These are phyloP conservation scores for Lepraria neglecta DNA, from an alignment of 495 filamentous ascomycete species.

Conservation along the genomic window DNA sequence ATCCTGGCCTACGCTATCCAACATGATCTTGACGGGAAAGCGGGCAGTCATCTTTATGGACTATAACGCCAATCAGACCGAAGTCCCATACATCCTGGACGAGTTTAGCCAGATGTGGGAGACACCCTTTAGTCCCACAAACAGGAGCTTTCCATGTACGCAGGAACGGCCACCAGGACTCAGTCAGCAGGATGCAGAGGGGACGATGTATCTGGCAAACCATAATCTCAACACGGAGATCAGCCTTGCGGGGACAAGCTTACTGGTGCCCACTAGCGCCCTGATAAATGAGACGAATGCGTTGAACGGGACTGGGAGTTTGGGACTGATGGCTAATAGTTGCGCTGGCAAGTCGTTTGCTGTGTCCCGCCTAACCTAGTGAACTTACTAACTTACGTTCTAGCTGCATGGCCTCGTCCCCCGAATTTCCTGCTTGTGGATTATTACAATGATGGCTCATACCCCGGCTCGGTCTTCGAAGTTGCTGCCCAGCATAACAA, in stretches of 20 bases:
- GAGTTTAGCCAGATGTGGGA: slow-evolving; percentile 64
- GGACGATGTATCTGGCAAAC: slow-evolving; percentile 80
- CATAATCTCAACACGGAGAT: slow-evolving; percentile 83
- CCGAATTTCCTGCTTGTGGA: slow-evolving; percentile 89
- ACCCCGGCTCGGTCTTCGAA: slow-evolving; percentile 80
- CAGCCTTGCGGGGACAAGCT: slow-evolving; percentile 47
- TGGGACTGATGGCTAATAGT: slow-evolving; percentile 60
- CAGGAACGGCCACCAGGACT: slow-evolving; percentile 56
- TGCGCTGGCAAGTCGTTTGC: slow-evolving; percentile 51
- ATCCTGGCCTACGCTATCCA: slow-evolving; percentile 78
- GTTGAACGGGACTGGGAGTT: slow-evolving; percentile 55
- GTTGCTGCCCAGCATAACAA: slow-evolving; percentile 82
- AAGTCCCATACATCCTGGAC: slow-evolving; percentile 61
- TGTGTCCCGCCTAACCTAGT: neutral
- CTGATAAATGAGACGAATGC: slow-evolving; percentile 64
- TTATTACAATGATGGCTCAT: slow-evolving; percentile 69
- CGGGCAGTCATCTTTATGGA: slow-evolving; percentile 66
- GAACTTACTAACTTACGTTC: neutral
- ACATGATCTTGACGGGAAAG: slow-evolving; percentile 65
- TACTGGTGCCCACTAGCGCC: slow-evolving; percentile 72
- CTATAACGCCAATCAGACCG: slow-evolving; percentile 75
- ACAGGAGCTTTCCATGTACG: slow-evolving; percentile 53
- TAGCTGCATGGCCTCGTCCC: slow-evolving; percentile 56
- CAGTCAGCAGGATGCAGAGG: slow-evolving; percentile 42
- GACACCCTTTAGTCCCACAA: slow-evolving; percentile 58